A percentile compares a stretch with the other conserved stretches of the same genome.
These are phyloP conservation scores for Candida railenensis DNA, from an alignment of 805 yeast species.

Conservation along the genomic window DNA sequence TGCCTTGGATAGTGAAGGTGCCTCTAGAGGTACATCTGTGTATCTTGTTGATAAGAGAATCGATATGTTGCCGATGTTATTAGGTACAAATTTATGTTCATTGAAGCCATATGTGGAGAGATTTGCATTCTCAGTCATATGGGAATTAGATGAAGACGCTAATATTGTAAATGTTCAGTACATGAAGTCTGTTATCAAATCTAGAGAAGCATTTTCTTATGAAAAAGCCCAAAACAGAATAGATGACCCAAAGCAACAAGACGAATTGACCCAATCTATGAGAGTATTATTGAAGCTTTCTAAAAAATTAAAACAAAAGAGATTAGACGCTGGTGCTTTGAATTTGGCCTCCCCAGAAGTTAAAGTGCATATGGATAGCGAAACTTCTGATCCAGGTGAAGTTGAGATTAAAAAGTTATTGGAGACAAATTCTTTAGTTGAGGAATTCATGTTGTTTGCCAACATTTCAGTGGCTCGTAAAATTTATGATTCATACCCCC, in stretches of 20 bases:
- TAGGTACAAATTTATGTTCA: constrained; percentile 96
- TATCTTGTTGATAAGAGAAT: constrained; percentile 96
- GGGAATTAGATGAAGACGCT: constrained; percentile 91
- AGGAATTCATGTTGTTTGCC: constrained; percentile 97
- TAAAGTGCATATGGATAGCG: constrained; percentile 94
- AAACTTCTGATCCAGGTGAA: constrained; percentile 93
- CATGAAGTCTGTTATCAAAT: constrained; percentile 84
- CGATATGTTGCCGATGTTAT: constrained; percentile 94
- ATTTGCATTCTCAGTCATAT: constrained; percentile 89
- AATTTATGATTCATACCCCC: constrained; percentile 91
- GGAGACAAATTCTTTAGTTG: constrained; percentile 94
- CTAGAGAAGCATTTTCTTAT: constrained; percentile 92
- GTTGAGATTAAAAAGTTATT: constrained; percentile 86
- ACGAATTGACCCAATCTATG: constrained; percentile 88
- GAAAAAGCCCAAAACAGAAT: constrained; percentile 90
- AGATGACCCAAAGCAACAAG: constrained; percentile 73
- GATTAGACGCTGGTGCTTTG: constrained; percentile 94
- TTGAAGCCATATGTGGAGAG: constrained; percentile 93
- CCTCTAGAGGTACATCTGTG: constrained; percentile 95
- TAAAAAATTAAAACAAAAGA: constrained; percentile 75
- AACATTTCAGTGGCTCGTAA: constrained; percentile 93
- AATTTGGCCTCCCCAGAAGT: constrained; percentile 98
- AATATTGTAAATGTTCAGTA: constrained; percentile 75
- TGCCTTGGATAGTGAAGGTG: constrained; percentile 92
- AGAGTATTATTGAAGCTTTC: constrained; percentile 78